Evolutionary conservation across 2,329 filamentous ascomycete genomes (phyloP), one percentile per base, ranked within the genome.

Genomic region (Cordyceps pruinosa): DNA sequence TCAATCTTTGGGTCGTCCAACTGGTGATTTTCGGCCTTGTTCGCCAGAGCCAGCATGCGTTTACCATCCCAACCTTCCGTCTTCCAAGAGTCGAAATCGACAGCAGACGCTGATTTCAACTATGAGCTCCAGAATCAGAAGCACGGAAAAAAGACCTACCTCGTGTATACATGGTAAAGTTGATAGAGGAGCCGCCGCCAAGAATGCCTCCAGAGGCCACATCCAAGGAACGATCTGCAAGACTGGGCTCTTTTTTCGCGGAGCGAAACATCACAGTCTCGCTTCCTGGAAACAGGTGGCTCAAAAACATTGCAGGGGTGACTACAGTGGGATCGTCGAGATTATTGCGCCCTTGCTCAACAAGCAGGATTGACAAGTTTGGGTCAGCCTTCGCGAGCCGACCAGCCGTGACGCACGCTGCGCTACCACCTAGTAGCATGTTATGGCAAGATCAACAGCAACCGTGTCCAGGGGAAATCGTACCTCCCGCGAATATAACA

Each of bases 1-100:
- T 59, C 32, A 19, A 56, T 49, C 5, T 67, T 68, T 49, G 70
- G 69, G 6, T 70, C 65, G 56, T 71, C 75, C 6, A 70, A 66
- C 5, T 76, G 72, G 58, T 78, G 82, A 0, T 76, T 82, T 65
- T 82, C 80, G 15, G 79, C 63, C 71, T 69, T 82, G 51, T 75
- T 80, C 60, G 79, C 66, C 53, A 78, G 73, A 0, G 78, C 77
- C 5, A 77, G 58, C 68, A 83, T 70, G 6, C 80, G 78, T 19
- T 81, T 71, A 6, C 73, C 71, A 25, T 66, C 65, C 80, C 80
- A 83, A 0, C 80, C 80, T 21, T 72, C 68, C 0, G 73, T 74
- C 7, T 79, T 73, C 79, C 79, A 83, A 17, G 72, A 72, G 61
- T 82, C 77, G 53, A 74, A 79, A 61, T 80, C 77, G 5, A 59